Base-by-base conservation (phyloP, 139 green algal genomes). In the Micromonas pusilla region DNA sequence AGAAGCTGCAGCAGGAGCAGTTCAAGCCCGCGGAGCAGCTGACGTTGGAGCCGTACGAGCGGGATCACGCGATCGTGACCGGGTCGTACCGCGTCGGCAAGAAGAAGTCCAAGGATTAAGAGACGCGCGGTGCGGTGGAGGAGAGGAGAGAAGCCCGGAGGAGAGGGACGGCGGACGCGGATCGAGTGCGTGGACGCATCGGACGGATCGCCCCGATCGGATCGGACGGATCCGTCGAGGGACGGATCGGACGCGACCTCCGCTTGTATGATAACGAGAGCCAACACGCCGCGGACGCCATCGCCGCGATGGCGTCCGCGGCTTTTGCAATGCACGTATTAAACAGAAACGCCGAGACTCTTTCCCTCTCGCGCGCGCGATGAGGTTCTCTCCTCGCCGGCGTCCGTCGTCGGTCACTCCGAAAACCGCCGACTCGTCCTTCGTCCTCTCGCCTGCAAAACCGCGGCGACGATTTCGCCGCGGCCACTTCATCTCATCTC, bases 31-130 rank as follows among this genome's bases (percentile, higher is more conserved):
- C 36, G 31, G 85, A 89, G 72, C 95, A 98, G 90, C 91, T 99
- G 25, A 99, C 96, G 1, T 85, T 99, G 52, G 96, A 99, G 82
- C 96, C 96, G 0, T 99, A 98, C 79, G 96, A 99, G 89, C 85
- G 96, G 39, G 96, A 99, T 79, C 96, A 99, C 83, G 96, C 96
- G 0, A 92, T 97, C 80, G 96, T 99, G 2, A 88, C 95, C 5
- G 94, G 93, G 32, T 54, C 45, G 1, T 86, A 83, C 75, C 67
- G 79, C 32, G 66, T 74, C 20, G 20, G 26, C n/a, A 77, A 66
- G 37, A 64, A 77, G 36, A 77, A 77, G 9, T 9, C 9, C 28
- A 70, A 33, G 28, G 30, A 64, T 62, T 62, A n/a, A n/a, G 26
- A 65, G n/a, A 65, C n/a, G 1, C 23, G 26, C 23, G 26, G 54